Evolutionary conservation across 352 stramenopile species (phyloP).

Genomic region (Phytophthora litchii): DNA sequence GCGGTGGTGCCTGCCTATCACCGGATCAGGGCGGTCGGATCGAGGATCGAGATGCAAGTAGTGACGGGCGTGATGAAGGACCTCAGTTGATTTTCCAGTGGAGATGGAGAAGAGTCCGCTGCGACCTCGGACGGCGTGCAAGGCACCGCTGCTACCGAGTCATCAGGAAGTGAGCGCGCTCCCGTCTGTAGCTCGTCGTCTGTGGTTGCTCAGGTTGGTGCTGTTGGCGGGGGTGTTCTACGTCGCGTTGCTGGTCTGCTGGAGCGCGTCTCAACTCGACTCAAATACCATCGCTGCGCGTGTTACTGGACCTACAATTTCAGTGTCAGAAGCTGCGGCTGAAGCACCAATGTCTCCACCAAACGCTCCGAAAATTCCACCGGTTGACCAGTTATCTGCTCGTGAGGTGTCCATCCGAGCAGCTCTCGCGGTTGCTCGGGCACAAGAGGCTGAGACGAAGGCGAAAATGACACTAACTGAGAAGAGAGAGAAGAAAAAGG

Average conservation of each 20-base stretch:
- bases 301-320: no score
- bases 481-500: constrained; percentile 25
- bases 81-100: constrained; percentile 10
- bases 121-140: constrained; percentile 14
- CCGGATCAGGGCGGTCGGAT: constrained; percentile 10
- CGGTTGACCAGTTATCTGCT: constrained; percentile 12
- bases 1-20: constrained; percentile 27
- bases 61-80: not conserved
- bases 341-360: not conserved
- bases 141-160: constrained; percentile 7
- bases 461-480: constrained; percentile 10
- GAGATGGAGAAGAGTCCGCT: constrained; percentile 22
- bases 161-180: not conserved
- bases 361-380: not conserved
- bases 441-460: constrained; percentile 22
- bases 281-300: not conserved
- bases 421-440: constrained; percentile 19
- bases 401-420: constrained; percentile 21
- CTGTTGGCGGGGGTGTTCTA: constrained; percentile 19
- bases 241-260: constrained; percentile 17
- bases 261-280: constrained; percentile 16
- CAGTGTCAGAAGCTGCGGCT: no score
- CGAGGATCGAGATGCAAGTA: no score
- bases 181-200: not conserved
- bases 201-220: constrained; percentile 19